phyloP scores from a whole-genome alignment of 345 rosid genomes.

The Alliaria petiolata region DNA sequence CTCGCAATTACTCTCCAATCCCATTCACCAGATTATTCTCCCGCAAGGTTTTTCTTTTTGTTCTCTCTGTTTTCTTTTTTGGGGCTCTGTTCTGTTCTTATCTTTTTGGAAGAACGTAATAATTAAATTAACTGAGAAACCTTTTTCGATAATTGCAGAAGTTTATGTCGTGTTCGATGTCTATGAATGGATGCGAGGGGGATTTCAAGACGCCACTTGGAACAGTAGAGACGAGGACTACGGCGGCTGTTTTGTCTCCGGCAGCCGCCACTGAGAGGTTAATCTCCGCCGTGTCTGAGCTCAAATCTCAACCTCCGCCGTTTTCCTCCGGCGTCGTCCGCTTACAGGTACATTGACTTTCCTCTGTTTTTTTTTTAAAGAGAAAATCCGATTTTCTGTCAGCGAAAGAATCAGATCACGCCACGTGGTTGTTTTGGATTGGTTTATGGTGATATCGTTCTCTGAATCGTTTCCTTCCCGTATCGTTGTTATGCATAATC shows the following conservation, averaged over 20 bases:
- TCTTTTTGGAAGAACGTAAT: background rate
- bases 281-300: slow-evolving; percentile 42
- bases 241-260: slow-evolving; percentile 46
- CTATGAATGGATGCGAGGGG: slow-evolving; percentile 79
- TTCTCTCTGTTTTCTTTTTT: background rate
- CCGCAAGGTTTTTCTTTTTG: slow-evolving; percentile 6
- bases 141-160: slow-evolving; percentile 8
- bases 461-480: background rate
- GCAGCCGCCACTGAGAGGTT: slow-evolving; percentile 54
- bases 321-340: slow-evolving; percentile 70
- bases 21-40: slow-evolving; percentile 14
- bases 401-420: slow-evolving; percentile 17
- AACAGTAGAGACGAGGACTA: slow-evolving; percentile 46
- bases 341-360: slow-evolving; percentile 46
- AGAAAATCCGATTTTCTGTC: background rate
- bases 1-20: slow-evolving; percentile 1
- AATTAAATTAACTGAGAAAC: background rate
- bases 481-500: background rate
- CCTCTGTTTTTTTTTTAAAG: background rate
- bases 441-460: background rate
- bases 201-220: slow-evolving; percentile 49
- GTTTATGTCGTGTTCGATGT: slow-evolving; percentile 33
- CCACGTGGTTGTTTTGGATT: slow-evolving; percentile 45
- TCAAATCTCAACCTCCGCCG: slow-evolving; percentile 56
- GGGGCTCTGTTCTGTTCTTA: background rate